Evolutionary conservation across 768 basidiomycete species (phyloP), one percentile per base, ranked within the genome.

Genomic region (Tulasnella calospora): DNA sequence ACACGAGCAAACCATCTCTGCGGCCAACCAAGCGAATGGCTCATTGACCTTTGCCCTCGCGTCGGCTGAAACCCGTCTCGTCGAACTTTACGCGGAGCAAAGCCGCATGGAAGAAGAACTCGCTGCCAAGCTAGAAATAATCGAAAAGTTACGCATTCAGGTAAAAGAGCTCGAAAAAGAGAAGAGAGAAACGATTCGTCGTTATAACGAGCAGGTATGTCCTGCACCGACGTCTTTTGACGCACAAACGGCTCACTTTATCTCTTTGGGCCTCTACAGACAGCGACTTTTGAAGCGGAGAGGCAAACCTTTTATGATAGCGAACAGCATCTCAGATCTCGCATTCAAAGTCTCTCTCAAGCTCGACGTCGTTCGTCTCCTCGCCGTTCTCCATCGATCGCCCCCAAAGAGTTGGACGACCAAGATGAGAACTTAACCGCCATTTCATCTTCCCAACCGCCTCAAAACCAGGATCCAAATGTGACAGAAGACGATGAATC

Each of bases 221-320:
- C 30, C 27, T 21, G 61, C 19, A 40, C 61, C n/a, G 6, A n/a
- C 23, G 7, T n/a, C 51, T 23, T 51, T 21, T 1, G 51, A n/a
- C 15, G 12, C 44, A 3, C 44, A 44, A 15, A 44, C 15, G 44
- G 44, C 44, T 44, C 17, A 72, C 75, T 73, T 27, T 69, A 79
- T 76, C 70, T 78, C 71, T 70, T 74, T 73, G 79, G 30, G 71
- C 46, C 81, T 78, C 36, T 79, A 38, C 82, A 96, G 94, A 91
- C 91, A n/a, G 86, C 89, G 23, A 92, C 92, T 3, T 96, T 96
- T 82, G 95, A 97, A 82, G 92, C 94, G 10, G 95, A 97, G 84
- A 92, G 95, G 44, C 94, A 96, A 83, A 89, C 94, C 21, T 93
- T 95, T 84, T 95, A 95, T 82, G 95, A 96, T 84, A 95, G 94